Percentiles rank a stretch among this genome's conserved stretches.
Conservation (phyloP, 805 yeast species). For the Candida odintsovae region DNA sequence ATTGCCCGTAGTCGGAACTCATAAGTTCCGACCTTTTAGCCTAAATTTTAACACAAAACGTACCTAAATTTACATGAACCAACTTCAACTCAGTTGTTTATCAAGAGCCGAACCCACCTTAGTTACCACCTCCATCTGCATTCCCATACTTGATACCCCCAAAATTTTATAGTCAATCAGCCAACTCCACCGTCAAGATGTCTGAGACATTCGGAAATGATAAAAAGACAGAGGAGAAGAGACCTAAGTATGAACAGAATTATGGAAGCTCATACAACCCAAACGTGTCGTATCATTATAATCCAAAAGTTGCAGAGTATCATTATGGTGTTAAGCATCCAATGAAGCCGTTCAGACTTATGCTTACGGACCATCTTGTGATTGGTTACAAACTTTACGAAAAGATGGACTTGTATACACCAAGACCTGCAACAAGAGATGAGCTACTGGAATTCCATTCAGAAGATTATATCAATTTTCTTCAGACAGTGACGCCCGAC, state of each 20-base stretch:
- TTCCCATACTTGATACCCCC: no score
- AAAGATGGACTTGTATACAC: slow-evolving; percentile 89
- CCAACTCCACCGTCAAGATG: slow-evolving; percentile 1
- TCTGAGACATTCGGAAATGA: slow-evolving; percentile 34
- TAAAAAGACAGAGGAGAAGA: slow-evolving; percentile 30
- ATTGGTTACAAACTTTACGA: slow-evolving; percentile 96
- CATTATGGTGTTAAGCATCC: slow-evolving; percentile 95
- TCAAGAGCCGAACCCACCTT: no score
- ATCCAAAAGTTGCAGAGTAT: slow-evolving; percentile 47
- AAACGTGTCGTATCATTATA: slow-evolving; percentile 80
- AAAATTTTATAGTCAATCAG: not conserved
- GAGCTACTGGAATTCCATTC: slow-evolving; percentile 99
- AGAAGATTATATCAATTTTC: slow-evolving; percentile 92
- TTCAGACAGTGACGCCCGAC: slow-evolving; percentile 88
- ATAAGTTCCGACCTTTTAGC: not conserved
- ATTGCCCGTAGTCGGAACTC: not conserved
- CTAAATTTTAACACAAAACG: not conserved
- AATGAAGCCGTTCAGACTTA: slow-evolving; percentile 97
- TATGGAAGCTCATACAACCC: slow-evolving; percentile 36
- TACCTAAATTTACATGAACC: no score
- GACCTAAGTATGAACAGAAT: slow-evolving; percentile 41
- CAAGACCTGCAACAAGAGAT: slow-evolving; percentile 95
- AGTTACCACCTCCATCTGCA: no score
- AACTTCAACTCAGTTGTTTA: no score
- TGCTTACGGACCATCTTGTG: slow-evolving; percentile 96